Percentiles rank a stretch among this genome's conserved stretches.
Evolutionary conservation across 2,329 filamentous ascomycete genomes (phyloP).

Genomic region (Lasiodiplodia sp.): DNA sequence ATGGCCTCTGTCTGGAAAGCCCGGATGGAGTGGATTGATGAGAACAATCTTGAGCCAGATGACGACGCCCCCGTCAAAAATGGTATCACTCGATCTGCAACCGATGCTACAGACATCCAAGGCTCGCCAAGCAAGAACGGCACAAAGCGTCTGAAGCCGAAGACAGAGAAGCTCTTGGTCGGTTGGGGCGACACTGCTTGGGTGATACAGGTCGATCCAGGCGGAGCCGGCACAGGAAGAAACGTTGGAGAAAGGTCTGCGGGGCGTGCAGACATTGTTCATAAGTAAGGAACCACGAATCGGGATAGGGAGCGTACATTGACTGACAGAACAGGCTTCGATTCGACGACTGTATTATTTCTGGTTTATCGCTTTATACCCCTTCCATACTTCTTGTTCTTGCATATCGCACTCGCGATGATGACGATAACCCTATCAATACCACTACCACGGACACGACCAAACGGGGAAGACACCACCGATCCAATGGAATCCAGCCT

Average conservation of each 20-base stretch:
- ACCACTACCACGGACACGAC: slow-evolving; percentile 55
- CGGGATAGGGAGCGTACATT: slow-evolving; percentile 36
- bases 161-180: slow-evolving; percentile 79
- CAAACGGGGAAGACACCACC: slow-evolving; percentile 70
- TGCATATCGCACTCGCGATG: slow-evolving; percentile 82
- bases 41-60: slow-evolving; percentile 77
- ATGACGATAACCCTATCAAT: slow-evolving; percentile 66
- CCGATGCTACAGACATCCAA: slow-evolving; percentile 38
- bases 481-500: slow-evolving; percentile 81
- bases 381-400: slow-evolving; percentile 89
- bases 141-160: slow-evolving; percentile 48
- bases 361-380: slow-evolving; percentile 95
- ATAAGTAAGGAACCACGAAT: slow-evolving; percentile 71
- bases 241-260: slow-evolving; percentile 73
- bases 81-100: slow-evolving; percentile 51
- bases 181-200: slow-evolving; percentile 97
- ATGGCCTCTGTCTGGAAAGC: slow-evolving; percentile 98
- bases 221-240: slow-evolving; percentile 70
- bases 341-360: slow-evolving; percentile 93
- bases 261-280: slow-evolving; percentile 87
- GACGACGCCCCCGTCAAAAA: slow-evolving; percentile 20
- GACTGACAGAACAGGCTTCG: slow-evolving; percentile 68
- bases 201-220: slow-evolving; percentile 89
- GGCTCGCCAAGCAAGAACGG: slow-evolving; percentile 50
- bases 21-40: slow-evolving; percentile 90